phyloP scores from a whole-genome alignment of 345 rosid species.

The Aegle marmelos region DNA sequence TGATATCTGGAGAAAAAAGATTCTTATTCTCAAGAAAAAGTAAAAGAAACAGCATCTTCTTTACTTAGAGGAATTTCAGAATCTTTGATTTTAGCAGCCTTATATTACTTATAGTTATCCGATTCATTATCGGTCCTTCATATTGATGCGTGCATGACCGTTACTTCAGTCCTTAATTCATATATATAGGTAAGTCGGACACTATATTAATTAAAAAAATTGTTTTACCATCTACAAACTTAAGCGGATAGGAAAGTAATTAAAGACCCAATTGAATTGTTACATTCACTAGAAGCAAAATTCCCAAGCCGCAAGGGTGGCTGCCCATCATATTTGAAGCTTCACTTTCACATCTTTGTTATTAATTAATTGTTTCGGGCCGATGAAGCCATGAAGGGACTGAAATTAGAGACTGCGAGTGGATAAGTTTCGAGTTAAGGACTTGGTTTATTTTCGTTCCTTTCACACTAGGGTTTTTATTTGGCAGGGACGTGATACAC shows the following conservation, averaged over 20 bases:
- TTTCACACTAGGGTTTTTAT: neutral
- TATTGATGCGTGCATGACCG: neutral
- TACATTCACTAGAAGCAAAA: neutral
- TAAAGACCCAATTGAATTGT: neutral
- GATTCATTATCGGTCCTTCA: neutral
- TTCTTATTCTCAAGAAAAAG: conserved; percentile 9
- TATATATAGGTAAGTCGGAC: no score
- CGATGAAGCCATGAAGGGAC: no score
- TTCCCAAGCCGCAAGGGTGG: neutral
- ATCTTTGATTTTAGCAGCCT: neutral
- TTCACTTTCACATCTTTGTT: neutral
- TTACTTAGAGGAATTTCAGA: neutral
- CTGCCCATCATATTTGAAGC: neutral
- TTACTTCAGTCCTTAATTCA: neutral
- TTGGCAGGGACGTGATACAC: neutral
- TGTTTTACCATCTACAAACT: no score
- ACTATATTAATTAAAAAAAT: no score
- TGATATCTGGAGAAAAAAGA: neutral
- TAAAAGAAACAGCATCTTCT: conserved; percentile 1
- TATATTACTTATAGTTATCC: neutral
- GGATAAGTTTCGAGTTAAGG: neutral
- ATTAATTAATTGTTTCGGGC: no score
- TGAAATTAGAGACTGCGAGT: neutral
- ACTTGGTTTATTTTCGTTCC: no score
- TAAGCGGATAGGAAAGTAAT: no score